A percentile compares a stretch with the other conserved stretches of the same genome.
Conservation (phyloP, 306 rosid genomes). For the Amphicarpaea edgeworthii region DNA sequence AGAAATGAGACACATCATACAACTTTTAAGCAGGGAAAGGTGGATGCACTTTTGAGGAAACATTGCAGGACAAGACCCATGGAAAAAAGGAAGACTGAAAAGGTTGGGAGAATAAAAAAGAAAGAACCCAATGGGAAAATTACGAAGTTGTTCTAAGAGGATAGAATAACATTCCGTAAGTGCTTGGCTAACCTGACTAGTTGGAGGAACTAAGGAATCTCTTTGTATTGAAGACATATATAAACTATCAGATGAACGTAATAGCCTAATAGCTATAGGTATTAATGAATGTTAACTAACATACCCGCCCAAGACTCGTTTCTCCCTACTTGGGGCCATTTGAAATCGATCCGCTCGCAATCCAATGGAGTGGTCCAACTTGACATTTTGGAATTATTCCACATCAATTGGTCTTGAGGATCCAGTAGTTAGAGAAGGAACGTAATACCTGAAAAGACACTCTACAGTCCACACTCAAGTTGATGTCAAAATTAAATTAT, state of each 20-base stretch:
- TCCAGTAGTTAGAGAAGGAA: not conserved
- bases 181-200: slow-evolving; percentile 51
- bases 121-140: slow-evolving; percentile 11
- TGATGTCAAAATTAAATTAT: not conserved
- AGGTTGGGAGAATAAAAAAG: slow-evolving; percentile 18
- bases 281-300: slow-evolving; percentile 21
- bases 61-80: not conserved
- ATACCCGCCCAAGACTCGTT: slow-evolving; percentile 1
- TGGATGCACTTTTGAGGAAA: slow-evolving; percentile 26
- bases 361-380: slow-evolving; percentile 27
- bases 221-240: slow-evolving; percentile 40
- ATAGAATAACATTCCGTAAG: slow-evolving; percentile 31
- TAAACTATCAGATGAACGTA: not conserved
- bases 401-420: not conserved
- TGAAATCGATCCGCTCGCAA: not conserved
- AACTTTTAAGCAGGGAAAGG: slow-evolving; percentile 23
- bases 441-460: not conserved
- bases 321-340: slow-evolving; percentile 11
- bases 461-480: not conserved
- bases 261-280: too few relatives aligned
- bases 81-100: slow-evolving; percentile 18
- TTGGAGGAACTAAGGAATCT: slow-evolving; percentile 48
- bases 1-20: not conserved
- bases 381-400: not conserved
- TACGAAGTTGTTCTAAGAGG: not conserved